These are phyloP conservation scores for Thermothielavioides terrestris DNA, from an alignment of 495 filamentous ascomycete species.

Conservation along the genomic window DNA sequence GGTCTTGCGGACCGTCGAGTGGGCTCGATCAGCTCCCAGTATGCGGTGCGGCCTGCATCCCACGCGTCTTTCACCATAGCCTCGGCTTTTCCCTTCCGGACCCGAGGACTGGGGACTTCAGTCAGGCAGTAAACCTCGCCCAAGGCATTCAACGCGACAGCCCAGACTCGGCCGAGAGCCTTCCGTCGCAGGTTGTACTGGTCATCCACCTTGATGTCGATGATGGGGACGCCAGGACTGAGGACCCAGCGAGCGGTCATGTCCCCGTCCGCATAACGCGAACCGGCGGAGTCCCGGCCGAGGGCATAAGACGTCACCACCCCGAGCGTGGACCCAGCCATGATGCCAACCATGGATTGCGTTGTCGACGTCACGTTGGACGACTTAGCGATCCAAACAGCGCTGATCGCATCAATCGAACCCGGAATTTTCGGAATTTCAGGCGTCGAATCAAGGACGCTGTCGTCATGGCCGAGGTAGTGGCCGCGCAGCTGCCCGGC, in stretches of 20 bases:
- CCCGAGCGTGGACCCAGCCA: slow-evolving; percentile 78
- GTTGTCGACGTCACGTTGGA: slow-evolving; percentile 59
- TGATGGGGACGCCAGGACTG: slow-evolving; percentile 86
- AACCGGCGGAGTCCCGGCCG: slow-evolving; percentile 56
- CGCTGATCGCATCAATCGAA: slow-evolving; percentile 54
- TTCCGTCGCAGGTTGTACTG: slow-evolving; percentile 61
- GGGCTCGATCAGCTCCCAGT: slow-evolving; percentile 71
- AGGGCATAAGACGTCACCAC: slow-evolving; percentile 78
- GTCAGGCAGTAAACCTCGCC: slow-evolving; percentile 84
- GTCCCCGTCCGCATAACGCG: slow-evolving; percentile 61
- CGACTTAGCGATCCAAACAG: slow-evolving; percentile 90
- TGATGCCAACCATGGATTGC: slow-evolving; percentile 68
- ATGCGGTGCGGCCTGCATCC: slow-evolving; percentile 65
- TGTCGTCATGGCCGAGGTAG: slow-evolving; percentile 50
- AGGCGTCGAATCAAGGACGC: slow-evolving; percentile 37
- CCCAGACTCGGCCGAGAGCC: slow-evolving; percentile 66
- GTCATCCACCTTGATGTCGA: slow-evolving; percentile 78
- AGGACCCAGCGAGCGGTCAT: slow-evolving; percentile 80
- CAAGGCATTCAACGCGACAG: slow-evolving; percentile 78
- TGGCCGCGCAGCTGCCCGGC: slow-evolving; percentile 71
- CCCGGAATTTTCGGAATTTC: slow-evolving; percentile 67
- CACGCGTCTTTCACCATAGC: slow-evolving; percentile 58
- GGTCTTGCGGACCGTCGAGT: slow-evolving; percentile 58
- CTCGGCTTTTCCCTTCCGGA: slow-evolving; percentile 35
- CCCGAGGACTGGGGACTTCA: slow-evolving; percentile 47